phyloP scores from a whole-genome alignment of 257 asterid species.

The Nicotiana benthamiana region DNA sequence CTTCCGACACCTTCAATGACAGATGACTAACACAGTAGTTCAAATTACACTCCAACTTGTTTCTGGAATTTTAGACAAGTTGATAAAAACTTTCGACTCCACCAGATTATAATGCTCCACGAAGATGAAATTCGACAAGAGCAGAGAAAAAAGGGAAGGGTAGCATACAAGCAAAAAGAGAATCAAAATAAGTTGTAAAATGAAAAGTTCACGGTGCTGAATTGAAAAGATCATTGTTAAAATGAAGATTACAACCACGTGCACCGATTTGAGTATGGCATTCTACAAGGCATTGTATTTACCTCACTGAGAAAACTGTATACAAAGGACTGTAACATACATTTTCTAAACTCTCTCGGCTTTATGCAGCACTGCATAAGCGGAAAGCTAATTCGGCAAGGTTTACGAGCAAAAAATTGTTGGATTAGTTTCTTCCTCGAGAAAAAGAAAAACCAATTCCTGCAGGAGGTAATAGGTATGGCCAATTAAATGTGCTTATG shows the following conservation, averaged over 20 bases:
- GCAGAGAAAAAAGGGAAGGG: not conserved
- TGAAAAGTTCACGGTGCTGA: not conserved
- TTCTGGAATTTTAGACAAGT: not conserved
- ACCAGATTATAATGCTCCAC: not conserved
- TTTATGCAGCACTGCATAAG: slow-evolving; percentile 21
- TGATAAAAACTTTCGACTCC: not conserved
- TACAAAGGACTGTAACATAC: slow-evolving; percentile 5
- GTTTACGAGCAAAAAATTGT: not conserved
- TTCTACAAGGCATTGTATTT: not conserved
- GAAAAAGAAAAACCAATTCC: slow-evolving; percentile 10
- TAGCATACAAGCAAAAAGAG: not conserved
- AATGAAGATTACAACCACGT: not conserved
- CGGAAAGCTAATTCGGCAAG: slow-evolving; percentile 23
- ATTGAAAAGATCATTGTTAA: not conserved
- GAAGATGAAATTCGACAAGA: not conserved
- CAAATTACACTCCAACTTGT: not conserved
- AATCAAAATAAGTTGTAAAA: not conserved
- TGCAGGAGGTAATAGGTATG: slow-evolving; percentile 11
- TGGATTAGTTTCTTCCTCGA: slow-evolving; percentile 7
- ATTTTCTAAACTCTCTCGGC: slow-evolving; percentile 13
- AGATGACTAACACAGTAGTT: too few relatives aligned
- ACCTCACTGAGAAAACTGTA: not conserved
- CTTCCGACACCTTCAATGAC: not conserved
- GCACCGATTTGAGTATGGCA: not conserved
- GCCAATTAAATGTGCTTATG: slow-evolving; percentile 12